Evolutionary conservation across 768 basidiomycete species (phyloP), one percentile per base, ranked within the genome.

Genomic region (Russula virescens): DNA sequence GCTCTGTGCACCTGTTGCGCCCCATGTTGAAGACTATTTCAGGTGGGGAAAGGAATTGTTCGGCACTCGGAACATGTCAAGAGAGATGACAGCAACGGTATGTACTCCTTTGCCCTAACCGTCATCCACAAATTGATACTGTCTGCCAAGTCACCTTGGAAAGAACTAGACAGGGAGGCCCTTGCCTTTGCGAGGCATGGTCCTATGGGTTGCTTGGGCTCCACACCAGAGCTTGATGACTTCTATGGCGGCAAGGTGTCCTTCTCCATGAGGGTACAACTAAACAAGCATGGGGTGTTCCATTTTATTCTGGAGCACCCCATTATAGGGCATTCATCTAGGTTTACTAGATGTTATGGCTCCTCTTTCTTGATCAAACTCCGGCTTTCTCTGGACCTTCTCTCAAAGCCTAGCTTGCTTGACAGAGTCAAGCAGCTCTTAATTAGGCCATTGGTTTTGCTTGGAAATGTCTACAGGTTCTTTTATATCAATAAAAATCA

Each of bases 241-340:
- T 87, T 83, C 81, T 85, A 83, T 65, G 87, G 84, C 1, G 87
- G 88, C 0, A 80, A 81, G 66, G 76, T 87, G 0, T 74, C 81
- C 5, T 87, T 88, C 66, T 68, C 75, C 0, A 81, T 76, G 0
- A 79, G 71, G 55, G 60, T 80, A 18, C 68, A 73, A 45, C 45
- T 52, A n/a, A 13, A 40, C 8, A 52, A 58, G 26, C 43, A 13
- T 28, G 58, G 60, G 0, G 35, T 47, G 0, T 80, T 78, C 60
- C 73, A 70, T 31, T 66, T 88, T 13, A 64, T 71, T 9, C 75
- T 88, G 8, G 80, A 83, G 21, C 76, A 71, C 3, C 80, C 81
- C 1, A 73, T 75, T 40, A 73, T 87, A 0, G 81, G 82, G 0
- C 70, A 84, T 2, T 89, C 87, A 0, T 78, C 76, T 58, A 79